These are phyloP conservation scores for Solanum paucissectum DNA, from an alignment of 257 asterid species.

Conservation along the genomic window DNA sequence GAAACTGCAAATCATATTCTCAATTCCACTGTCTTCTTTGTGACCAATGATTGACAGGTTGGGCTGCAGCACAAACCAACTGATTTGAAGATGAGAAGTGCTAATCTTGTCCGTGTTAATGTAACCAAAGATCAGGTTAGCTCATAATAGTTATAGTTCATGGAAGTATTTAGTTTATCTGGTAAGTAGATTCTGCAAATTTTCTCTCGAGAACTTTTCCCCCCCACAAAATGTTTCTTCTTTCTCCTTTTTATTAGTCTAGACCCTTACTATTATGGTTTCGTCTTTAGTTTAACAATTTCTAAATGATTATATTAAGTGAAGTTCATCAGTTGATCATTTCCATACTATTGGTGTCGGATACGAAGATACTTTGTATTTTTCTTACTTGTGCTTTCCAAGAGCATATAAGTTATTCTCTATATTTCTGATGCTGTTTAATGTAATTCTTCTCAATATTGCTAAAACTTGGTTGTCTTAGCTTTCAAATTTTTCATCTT, in stretches of 20 bases:
- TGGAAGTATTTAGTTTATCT: neutral
- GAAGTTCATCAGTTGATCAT: neutral
- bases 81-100: conserved; percentile 48
- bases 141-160: neutral
- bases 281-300: neutral
- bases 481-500: neutral
- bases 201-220: neutral
- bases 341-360: neutral
- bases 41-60: conserved; percentile 38
- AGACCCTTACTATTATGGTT: neutral
- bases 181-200: neutral
- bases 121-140: conserved; percentile 55
- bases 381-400: neutral
- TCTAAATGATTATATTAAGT: neutral
- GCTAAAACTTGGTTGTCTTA: neutral
- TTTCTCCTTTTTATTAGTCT: neutral
- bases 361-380: neutral
- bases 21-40: neutral
- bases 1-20: neutral
- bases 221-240: neutral
- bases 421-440: neutral
- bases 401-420: neutral
- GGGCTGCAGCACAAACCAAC: conserved; percentile 61
- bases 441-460: neutral
- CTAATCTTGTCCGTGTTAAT: conserved; percentile 57